Evolutionary conservation across 768 basidiomycete species (phyloP).

Genomic region (Boletus rubescentipes): DNA sequence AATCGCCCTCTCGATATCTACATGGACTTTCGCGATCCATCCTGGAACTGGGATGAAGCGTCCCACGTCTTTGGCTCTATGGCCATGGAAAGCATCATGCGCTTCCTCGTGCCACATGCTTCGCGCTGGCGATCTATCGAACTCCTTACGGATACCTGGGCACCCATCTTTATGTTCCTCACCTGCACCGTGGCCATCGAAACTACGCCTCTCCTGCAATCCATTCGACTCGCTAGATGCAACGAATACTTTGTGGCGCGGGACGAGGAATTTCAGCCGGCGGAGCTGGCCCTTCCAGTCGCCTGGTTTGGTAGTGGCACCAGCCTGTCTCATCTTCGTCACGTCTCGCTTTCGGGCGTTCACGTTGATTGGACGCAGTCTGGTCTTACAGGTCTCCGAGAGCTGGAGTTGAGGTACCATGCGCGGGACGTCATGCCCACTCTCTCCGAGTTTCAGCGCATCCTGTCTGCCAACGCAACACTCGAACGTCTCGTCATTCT

Average conservation of each 20-base stretch:
- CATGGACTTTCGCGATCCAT: constrained; percentile 58
- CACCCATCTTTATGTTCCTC: constrained; percentile 54
- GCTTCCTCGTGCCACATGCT: constrained; percentile 44
- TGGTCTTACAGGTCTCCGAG: constrained; percentile 41
- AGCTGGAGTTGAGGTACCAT: constrained; percentile 55
- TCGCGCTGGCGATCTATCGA: constrained; percentile 48
- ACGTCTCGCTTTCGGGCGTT: constrained; percentile 52
- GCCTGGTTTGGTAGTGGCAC: constrained; percentile 41
- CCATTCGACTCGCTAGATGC: constrained; percentile 50
- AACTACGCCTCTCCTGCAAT: constrained; percentile 38
- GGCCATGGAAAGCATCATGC: constrained; percentile 46
- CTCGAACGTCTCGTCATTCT: constrained; percentile 47
- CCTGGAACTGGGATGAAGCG: constrained; percentile 51
- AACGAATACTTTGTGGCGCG: constrained; percentile 54
- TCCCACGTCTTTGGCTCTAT: constrained; percentile 45
- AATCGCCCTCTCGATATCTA: constrained; percentile 47
- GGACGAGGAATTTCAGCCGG: constrained; percentile 46
- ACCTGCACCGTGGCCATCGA: constrained; percentile 35
- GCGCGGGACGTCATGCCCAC: constrained; percentile 57
- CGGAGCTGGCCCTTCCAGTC: constrained; percentile 38
- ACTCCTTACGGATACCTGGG: constrained; percentile 61
- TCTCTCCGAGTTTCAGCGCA: constrained; percentile 42
- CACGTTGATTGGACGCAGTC: constrained; percentile 54
- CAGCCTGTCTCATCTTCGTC: constrained; percentile 33
- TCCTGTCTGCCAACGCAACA: constrained; percentile 39